Conservation (phyloP, 495 filamentous ascomycete genomes). For the Cryomyces antarcticus region DNA sequence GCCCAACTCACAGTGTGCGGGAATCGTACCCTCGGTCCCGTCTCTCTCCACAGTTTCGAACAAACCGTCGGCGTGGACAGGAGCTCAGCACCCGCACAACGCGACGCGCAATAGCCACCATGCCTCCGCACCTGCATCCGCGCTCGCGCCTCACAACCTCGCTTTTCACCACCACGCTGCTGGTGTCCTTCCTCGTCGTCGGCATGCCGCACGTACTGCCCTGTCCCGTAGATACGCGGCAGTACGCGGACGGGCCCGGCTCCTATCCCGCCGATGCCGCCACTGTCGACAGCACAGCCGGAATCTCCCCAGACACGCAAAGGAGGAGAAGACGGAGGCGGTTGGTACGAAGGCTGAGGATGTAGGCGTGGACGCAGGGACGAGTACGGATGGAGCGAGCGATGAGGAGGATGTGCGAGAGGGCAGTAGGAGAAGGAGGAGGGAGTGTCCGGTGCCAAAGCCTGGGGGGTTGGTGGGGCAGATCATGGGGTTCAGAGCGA, state of each 20-base stretch:
- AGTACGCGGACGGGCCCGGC: constrained; percentile 36
- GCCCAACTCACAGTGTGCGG: too few species aligned
- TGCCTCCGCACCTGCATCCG: constrained; percentile 86
- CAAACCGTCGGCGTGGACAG: too few species aligned
- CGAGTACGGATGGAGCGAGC: constrained; percentile 1
- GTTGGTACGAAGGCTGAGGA: constrained; percentile 4
- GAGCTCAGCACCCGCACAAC: too few species aligned
- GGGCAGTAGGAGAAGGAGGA: neutral
- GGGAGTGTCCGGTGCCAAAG: constrained; percentile 68
- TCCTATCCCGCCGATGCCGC: constrained; percentile 23
- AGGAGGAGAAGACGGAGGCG: constrained; percentile 26
- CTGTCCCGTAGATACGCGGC: constrained; percentile 57
- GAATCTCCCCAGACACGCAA: neutral
- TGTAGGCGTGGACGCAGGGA: constrained; percentile 20
- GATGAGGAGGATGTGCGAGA: neutral
- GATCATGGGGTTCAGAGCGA: constrained; percentile 44
- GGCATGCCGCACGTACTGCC: constrained; percentile 81
- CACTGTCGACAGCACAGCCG: constrained; percentile 7
- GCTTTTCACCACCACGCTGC: constrained; percentile 84
- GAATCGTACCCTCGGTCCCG: too few species aligned
- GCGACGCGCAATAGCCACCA: constrained; percentile 15
- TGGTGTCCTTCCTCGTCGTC: constrained; percentile 81
- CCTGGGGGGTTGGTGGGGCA: constrained; percentile 54
- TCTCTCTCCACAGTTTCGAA: too few species aligned
- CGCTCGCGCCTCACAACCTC: constrained; percentile 76